A percentile compares a stretch with the other conserved stretches of the same genome.
These are phyloP conservation scores for Hypericum androsaemum DNA, from an alignment of 345 rosid species.

Conservation along the genomic window DNA sequence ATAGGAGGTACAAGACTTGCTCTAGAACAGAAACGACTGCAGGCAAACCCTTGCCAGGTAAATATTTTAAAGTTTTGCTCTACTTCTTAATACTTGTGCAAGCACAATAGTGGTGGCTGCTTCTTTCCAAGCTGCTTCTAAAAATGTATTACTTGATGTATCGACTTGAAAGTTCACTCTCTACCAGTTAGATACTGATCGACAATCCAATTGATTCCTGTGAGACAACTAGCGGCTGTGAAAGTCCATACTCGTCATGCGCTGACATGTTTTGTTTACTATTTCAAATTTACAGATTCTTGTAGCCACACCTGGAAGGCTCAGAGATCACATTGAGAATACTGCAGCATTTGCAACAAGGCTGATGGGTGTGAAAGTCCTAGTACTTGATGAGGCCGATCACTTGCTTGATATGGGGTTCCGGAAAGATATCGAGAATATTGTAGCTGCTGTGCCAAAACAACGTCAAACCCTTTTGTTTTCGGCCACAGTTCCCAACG, in stretches of 20 bases:
- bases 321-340: conserved; percentile 86
- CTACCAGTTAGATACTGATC: conserved; percentile 5
- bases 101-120: too few species aligned
- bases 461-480: conserved; percentile 88
- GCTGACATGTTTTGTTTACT: conserved; percentile 13
- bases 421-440: conserved; percentile 79
- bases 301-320: conserved; percentile 98
- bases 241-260: too few species aligned
- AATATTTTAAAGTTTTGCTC: conserved; percentile 3
- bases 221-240: too few species aligned
- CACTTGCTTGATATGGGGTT: conserved; percentile 96
- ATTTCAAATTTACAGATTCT: conserved; percentile 54
- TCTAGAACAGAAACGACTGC: conserved; percentile 73
- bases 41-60: conserved; percentile 82
- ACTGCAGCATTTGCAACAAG: conserved; percentile 91
- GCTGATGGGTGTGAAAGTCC: conserved; percentile 89
- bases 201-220: background rate
- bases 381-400: conserved; percentile 97
- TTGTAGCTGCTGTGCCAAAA: conserved; percentile 76
- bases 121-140: background rate
- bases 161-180: background rate
- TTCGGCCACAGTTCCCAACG: conserved; percentile 89
- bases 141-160: background rate
- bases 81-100: too few species aligned
- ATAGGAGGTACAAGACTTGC: conserved; percentile 95